Percentiles rank a stretch among this genome's conserved stretches.
Evolutionary conservation across 495 filamentous ascomycete species (phyloP).

Genomic region (Pseudevernia furfuracea): DNA sequence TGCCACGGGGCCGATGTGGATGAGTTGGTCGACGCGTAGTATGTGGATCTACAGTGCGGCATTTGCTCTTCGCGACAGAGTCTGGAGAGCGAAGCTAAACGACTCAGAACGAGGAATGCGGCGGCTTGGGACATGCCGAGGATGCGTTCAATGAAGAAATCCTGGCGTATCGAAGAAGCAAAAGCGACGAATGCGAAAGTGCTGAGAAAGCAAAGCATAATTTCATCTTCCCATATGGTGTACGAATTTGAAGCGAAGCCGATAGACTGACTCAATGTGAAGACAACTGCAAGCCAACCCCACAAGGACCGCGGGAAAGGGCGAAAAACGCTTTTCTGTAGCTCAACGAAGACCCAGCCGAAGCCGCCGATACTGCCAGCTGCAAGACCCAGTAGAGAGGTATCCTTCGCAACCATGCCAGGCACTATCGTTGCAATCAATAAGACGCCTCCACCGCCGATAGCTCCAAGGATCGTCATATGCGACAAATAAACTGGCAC

Average conservation of each 20-base stretch:
- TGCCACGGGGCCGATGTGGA: constrained; percentile 94
- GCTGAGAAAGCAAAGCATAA: constrained; percentile 80
- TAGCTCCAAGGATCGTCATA: constrained; percentile 32
- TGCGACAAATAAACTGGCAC: constrained; percentile 42
- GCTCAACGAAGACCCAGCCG: constrained; percentile 45
- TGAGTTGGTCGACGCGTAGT: constrained; percentile 83
- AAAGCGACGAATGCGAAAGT: constrained; percentile 73
- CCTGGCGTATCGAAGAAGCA: constrained; percentile 65
- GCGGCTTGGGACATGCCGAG: constrained; percentile 77
- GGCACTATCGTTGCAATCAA: constrained; percentile 29
- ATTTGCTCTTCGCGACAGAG: constrained; percentile 97
- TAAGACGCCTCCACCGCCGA: constrained; percentile 39
- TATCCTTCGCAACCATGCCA: constrained; percentile 30
- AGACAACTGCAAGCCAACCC: constrained; percentile 76
- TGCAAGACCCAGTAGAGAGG: constrained; percentile 42
- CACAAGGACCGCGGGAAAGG: constrained; percentile 73
- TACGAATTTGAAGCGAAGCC: constrained; percentile 97
- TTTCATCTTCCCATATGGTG: constrained; percentile 98
- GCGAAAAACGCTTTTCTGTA: constrained; percentile 37
- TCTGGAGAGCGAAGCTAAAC: constrained; percentile 78
- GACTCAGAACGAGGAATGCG: constrained; percentile 71
- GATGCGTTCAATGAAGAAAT: constrained; percentile 52
- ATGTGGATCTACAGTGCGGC: constrained; percentile 91
- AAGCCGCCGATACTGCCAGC: constrained; percentile 58
- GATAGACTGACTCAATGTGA: constrained; percentile 72